Evolutionary conservation across 2,329 filamentous ascomycete species (phyloP), one percentile per base, ranked within the genome.

Genomic region (Alternaria sp.): DNA sequence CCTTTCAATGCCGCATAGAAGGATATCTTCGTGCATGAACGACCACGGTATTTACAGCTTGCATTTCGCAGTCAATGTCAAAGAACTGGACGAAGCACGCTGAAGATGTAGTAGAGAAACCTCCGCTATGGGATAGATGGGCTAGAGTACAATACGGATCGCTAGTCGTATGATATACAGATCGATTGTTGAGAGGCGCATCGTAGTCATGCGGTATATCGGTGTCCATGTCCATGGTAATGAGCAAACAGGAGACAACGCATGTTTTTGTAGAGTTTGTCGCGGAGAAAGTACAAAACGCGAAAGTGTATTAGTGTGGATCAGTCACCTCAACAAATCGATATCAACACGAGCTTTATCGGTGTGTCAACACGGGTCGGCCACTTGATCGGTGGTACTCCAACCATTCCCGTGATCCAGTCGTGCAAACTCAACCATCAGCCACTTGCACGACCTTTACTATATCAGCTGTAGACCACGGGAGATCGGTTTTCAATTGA

Each of bases 261-360:
- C 7, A 40, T 5, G 21, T 24, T 21, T 13, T 40, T 24, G 17
- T 14, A 14, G 5, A 13, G 21, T 24, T 17, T 14, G 8, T 10
- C 8, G 21, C 7, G 10, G 21, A 14, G 21, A 13, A 6, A 23
- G 37, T 23, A 17, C 5, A 13, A 40, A 40, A 4, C 21, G 21
- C 37, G 21, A 23, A 23, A 10, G 21, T 24, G 11, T 21, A 40
- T 40, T 17, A 24, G 14, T 5, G 11, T 40, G 13, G 34, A 1
- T 7, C 40, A 36, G 33, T 34, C 31, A 26, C 10, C 44, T 24
- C 14, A 40, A 11, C 44, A n/a, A 4, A 36, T 10, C 2, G 44
- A 36, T 36, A 36, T 9, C 29, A n/a, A 48, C n/a, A 48, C 29
- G 44, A 48, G 29, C 44, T 48, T 14, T 23, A 36, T 48, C 44